Conservation (phyloP, 768 basidiomycete species). For the Filobasidium floriforme region DNA sequence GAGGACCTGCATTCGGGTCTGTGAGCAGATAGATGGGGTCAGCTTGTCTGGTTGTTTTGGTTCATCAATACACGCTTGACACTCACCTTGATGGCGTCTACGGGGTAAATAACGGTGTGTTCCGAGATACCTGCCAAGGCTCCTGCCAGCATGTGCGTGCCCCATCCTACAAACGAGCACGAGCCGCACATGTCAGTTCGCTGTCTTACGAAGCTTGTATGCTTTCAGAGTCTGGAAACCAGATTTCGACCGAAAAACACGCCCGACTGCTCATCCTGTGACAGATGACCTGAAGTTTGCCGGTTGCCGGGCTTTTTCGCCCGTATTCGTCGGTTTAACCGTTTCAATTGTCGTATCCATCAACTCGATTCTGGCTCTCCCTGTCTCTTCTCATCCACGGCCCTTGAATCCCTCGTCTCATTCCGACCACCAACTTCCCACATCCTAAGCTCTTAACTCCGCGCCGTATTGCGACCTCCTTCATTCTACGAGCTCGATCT, state of each 20-base stretch:
- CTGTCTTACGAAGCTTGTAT: not conserved
- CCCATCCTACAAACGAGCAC: constrained; percentile 51
- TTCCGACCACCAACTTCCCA: no score
- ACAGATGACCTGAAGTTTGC: no score
- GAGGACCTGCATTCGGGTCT: constrained; percentile 98
- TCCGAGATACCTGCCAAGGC: constrained; percentile 97
- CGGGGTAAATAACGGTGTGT: constrained; percentile 96
- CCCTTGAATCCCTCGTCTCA: no score
- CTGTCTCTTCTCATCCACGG: no score
- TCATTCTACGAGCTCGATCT: no score
- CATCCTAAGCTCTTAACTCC: no score
- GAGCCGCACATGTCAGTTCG: not conserved
- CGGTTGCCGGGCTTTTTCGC: no score
- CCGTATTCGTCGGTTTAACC: no score
- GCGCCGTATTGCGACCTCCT: no score
- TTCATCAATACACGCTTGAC: not conserved
- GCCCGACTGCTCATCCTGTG: no score
- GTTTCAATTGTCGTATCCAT: no score
- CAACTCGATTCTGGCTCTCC: no score
- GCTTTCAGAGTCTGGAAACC: not conserved
- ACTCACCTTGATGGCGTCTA: constrained; percentile 91
- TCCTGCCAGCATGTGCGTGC: constrained; percentile 93
- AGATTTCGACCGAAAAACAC: not conserved
- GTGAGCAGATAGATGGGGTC: not conserved
- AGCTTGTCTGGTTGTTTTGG: not conserved